phyloP scores from a whole-genome alignment of 169 alveolate genomes.

The Cryptosporidium sp. region DNA sequence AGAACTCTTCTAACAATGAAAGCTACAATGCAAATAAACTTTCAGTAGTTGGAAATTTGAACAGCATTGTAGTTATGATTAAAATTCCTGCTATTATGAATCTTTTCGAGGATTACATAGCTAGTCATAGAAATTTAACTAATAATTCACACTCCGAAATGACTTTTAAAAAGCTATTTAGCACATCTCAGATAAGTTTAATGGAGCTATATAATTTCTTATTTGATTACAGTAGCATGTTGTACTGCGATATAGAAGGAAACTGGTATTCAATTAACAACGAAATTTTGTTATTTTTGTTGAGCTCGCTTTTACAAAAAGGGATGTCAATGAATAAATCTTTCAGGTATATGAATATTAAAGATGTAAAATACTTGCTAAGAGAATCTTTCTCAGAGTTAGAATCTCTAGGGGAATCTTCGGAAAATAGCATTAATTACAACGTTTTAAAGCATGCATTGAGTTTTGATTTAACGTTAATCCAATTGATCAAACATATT shows the following conservation, averaged over 20 bases:
- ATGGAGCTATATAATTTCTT: conserved; percentile 35
- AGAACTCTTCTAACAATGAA: neutral
- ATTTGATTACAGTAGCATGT: conserved; percentile 32
- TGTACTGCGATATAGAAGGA: conserved; percentile 51
- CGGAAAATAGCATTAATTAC: neutral
- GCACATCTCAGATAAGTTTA: conserved; percentile 20
- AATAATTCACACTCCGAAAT: conserved; percentile 5
- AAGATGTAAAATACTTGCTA: conserved; percentile 9
- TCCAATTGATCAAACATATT: conserved; percentile 40
- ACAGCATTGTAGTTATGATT: conserved; percentile 26
- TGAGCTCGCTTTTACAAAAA: conserved; percentile 13
- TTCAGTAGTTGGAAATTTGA: conserved; percentile 10
- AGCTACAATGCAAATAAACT: neutral
- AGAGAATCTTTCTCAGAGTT: neutral
- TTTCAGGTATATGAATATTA: neutral
- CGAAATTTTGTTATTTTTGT: conserved; percentile 7
- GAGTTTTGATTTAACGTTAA: conserved; percentile 28
- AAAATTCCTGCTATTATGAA: conserved; percentile 22
- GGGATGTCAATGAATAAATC: conserved; percentile 30
- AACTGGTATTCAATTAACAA: conserved; percentile 47
- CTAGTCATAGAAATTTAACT: neutral
- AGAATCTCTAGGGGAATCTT: neutral
- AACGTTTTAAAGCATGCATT: conserved; percentile 59
- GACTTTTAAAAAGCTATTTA: conserved; percentile 23
- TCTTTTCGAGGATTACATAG: conserved; percentile 24